Conservation (phyloP, 1,284 basidiomycete species). For the Leucoagaricus sp. region DNA sequence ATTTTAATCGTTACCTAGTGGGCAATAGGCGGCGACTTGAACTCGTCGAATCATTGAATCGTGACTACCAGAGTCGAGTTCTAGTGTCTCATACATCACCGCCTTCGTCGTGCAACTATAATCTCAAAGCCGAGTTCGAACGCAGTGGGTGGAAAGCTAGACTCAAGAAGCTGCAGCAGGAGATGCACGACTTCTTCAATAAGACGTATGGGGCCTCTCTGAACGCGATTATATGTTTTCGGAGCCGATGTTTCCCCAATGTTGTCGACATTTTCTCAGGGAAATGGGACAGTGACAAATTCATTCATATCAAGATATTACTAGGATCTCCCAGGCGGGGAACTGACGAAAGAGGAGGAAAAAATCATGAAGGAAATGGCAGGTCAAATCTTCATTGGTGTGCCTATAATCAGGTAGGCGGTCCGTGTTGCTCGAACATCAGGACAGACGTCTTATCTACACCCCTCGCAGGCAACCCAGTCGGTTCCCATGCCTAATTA, state of each 20-base stretch:
- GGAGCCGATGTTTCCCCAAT: not conserved
- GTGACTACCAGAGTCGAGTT: too few relatives aligned
- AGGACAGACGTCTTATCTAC: too few relatives aligned
- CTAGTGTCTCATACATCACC: too few relatives aligned
- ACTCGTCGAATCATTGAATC: too few relatives aligned
- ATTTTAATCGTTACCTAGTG: too few relatives aligned
- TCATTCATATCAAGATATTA: slow-evolving; percentile 21
- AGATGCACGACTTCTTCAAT: slow-evolving; percentile 31
- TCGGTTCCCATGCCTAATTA: slow-evolving; percentile 27
- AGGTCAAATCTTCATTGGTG: slow-evolving; percentile 27
- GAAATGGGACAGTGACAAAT: slow-evolving; percentile 6
- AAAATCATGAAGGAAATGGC: slow-evolving; percentile 25
- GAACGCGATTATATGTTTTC: slow-evolving; percentile 25
- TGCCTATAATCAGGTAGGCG: too few relatives aligned
- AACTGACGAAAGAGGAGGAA: slow-evolving; percentile 15
- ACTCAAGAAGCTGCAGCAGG: slow-evolving; percentile 29
- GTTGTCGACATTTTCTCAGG: not conserved
- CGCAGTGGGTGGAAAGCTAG: slow-evolving; percentile 45
- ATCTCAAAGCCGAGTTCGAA: too few relatives aligned
- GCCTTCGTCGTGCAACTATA: too few relatives aligned
- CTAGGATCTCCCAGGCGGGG: slow-evolving; percentile 15
- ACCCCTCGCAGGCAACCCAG: slow-evolving; percentile 26
- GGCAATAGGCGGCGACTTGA: too few relatives aligned
- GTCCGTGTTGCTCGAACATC: too few relatives aligned
- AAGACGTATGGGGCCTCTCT: slow-evolving; percentile 22